Evolutionary conservation across 225 moss, liverwort and hornwort genomes (phyloP), one percentile per base, ranked within the genome.

Genomic region (Asterella californica): DNA sequence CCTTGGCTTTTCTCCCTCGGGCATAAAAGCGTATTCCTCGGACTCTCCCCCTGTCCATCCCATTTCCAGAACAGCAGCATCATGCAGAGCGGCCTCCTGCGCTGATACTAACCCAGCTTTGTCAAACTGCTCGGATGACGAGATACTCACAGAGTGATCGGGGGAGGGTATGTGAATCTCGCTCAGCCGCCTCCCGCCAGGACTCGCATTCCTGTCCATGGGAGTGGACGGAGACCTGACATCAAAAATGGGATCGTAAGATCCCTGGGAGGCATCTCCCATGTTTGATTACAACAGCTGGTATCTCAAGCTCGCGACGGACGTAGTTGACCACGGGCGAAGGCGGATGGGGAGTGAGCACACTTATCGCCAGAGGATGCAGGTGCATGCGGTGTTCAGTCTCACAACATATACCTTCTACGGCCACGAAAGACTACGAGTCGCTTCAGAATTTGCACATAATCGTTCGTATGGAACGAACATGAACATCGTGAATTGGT

Each of bases 51-150:
- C 84, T 50, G 90, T 86, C 74, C 92, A 83, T 9, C 96, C 96
- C 77, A 92, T 87, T 75, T 94, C 92, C 10, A 96, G 80, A 83
- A 96, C 86, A 17, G 87, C 84, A 0, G 96, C 89, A 85, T 96
- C 96, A 74, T 92, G 94, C 33, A 96, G 85, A 9, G 89, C 88
- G 21, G 92, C 90, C 62, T 83, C 57, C 79, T 96, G 96, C 37
- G 91, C 87, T 30, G 87, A 89, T 30, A 92, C 80, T 78, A 95
- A 66, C 18, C 91, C 90, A 10, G 77, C 4, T 69, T 92, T 93
- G 61, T 93, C 92, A 37, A 93, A 95, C 32, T 87, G 90, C 81
- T 93, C 93, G 17, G 87, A 86, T 19, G 95, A 91, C 48, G 83
- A 82, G 78, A 90, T 78, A 18, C 84, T 90, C 67, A 84, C 87